These are phyloP conservation scores for Orbilia blumenaviensis DNA, from an alignment of 2,329 filamentous ascomycete species.

Conservation along the genomic window DNA sequence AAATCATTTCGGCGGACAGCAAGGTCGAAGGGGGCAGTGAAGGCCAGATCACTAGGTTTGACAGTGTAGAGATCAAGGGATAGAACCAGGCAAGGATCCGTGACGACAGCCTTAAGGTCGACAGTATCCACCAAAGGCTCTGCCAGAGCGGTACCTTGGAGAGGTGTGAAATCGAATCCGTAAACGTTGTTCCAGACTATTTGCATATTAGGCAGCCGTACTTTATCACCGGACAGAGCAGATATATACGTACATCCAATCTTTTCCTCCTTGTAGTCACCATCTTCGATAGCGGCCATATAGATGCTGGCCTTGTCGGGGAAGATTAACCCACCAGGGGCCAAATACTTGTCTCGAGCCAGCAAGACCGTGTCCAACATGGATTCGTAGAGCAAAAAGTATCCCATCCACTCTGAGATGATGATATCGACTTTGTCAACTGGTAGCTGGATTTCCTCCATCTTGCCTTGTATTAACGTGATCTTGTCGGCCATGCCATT, in stretches of 20 bases:
- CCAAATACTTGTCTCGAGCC: constrained; percentile 90
- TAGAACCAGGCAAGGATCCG: constrained; percentile 84
- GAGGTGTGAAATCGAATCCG: constrained; percentile 93
- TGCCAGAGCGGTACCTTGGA: constrained; percentile 91
- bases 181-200: constrained; percentile 99
- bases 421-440: constrained; percentile 98
- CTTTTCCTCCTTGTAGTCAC: constrained; percentile 99
- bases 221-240: neutral
- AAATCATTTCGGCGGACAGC: constrained; percentile 86
- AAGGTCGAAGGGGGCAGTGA: constrained; percentile 80
- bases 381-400: constrained; percentile 97
- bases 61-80: constrained; percentile 94
- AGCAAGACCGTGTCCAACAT: constrained; percentile 99
- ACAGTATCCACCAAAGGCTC: constrained; percentile 98
- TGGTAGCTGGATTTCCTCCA: constrained; percentile 96
- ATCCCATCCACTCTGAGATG: constrained; percentile 99
- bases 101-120: constrained; percentile 95
- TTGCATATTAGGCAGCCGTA: neutral
- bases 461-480: constrained; percentile 97
- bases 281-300: constrained; percentile 95
- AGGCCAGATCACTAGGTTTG: constrained; percentile 82
- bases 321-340: constrained; percentile 90
- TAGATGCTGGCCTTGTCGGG: constrained; percentile 99
- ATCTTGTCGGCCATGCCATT: constrained; percentile 97
- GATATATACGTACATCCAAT: constrained; percentile 81